Evolutionary conservation across 495 filamentous ascomycete genomes (phyloP), one percentile per base, ranked within the genome.

Genomic region (Rostrohypoxylon terebratum): DNA sequence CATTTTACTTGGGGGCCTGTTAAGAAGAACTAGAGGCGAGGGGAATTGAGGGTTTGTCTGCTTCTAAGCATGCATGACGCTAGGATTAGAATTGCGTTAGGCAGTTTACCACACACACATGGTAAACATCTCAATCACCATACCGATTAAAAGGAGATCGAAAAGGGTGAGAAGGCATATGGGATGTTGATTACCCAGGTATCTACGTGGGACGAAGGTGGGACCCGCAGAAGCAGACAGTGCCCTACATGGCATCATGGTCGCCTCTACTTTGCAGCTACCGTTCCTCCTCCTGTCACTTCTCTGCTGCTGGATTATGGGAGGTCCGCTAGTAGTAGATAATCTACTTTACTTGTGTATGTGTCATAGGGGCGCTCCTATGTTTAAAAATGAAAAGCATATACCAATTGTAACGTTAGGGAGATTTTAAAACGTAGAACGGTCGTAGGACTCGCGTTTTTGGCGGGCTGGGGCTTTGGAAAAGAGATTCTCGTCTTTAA

Each of bases 381-480:
- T 45, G 42, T 45, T 16, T 6, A 45, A 45, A 31, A 36, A 36
- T 34, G 34, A 55, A 54, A 55, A 55, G 51, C 51, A 55, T 55
- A n/a, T 55, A 36, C 9, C n/a, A n/a, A 55, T 36, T 34, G 51
- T 55, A 55, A 55, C 51, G 51, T 36, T 55, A 55, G 51, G 6
- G 4, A 10, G 28, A n/a, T n/a, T n/a, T 3, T 11, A 13, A 51
- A 25, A 11, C 6, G 13, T 18, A 28, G 6, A 28, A 28, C 3
- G 28, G 28, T 28, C 28, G 28, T 5, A 4, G 31, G 51, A 10
- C 28, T 34, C 28, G 34, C 20, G 9, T 11, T 23, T 53, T n/a
- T 5, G 10, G 1, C n/a, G 21, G 28, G 28, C 21, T 7, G 11
- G 13, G 23, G 23, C 23, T 28, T 28, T 13, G 13, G 38, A 31